Evolutionary conservation across 2,329 filamentous ascomycete genomes (phyloP).

Genomic region (Fusarium palustre): DNA sequence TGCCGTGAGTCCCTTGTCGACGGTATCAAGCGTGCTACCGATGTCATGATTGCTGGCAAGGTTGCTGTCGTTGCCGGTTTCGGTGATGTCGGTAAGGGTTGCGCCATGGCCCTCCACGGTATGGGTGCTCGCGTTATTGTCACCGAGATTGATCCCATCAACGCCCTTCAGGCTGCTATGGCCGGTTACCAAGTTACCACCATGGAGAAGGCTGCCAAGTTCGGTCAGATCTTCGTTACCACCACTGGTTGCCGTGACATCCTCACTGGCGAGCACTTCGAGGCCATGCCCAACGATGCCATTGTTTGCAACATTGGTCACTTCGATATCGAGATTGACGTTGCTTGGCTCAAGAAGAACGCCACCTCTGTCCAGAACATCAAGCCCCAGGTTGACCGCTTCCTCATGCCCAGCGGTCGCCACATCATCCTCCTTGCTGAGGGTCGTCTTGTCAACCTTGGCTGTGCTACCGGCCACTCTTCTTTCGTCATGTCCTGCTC

Average conservation of each 20-base stretch:
- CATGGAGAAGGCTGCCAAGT: slow-evolving; percentile 93
- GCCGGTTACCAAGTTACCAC: slow-evolving; percentile 96
- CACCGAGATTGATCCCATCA: slow-evolving; percentile 99
- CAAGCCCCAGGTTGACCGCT: slow-evolving; percentile 99
- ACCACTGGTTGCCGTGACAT: slow-evolving; percentile 99
- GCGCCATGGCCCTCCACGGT: slow-evolving; percentile 92
- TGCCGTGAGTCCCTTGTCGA: slow-evolving; percentile 99
- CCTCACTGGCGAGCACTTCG: slow-evolving; percentile 90
- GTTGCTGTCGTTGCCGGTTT: slow-evolving; percentile 96
- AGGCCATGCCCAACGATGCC: slow-evolving; percentile 95
- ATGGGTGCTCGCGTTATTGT: slow-evolving; percentile 98
- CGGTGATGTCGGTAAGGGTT: slow-evolving; percentile 99
- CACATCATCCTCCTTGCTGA: slow-evolving; percentile 99
- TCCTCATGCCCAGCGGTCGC: slow-evolving; percentile 90
- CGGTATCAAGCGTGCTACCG: slow-evolving; percentile 99
- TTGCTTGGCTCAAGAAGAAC: slow-evolving; percentile 99
- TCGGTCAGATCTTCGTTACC: slow-evolving; percentile 98
- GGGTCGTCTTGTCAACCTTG: slow-evolving; percentile 98
- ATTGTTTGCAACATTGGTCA: slow-evolving; percentile 99
- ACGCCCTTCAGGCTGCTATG: slow-evolving; percentile 98
- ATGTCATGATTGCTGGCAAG: slow-evolving; percentile 99
- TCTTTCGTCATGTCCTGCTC: slow-evolving; percentile 99
- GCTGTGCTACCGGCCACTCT: slow-evolving; percentile 98
- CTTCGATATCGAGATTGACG: slow-evolving; percentile 99
- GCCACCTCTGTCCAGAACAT: slow-evolving; percentile 95